These are phyloP conservation scores for Amanita inopinata DNA, from an alignment of 768 basidiomycete genomes.

Conservation along the genomic window DNA sequence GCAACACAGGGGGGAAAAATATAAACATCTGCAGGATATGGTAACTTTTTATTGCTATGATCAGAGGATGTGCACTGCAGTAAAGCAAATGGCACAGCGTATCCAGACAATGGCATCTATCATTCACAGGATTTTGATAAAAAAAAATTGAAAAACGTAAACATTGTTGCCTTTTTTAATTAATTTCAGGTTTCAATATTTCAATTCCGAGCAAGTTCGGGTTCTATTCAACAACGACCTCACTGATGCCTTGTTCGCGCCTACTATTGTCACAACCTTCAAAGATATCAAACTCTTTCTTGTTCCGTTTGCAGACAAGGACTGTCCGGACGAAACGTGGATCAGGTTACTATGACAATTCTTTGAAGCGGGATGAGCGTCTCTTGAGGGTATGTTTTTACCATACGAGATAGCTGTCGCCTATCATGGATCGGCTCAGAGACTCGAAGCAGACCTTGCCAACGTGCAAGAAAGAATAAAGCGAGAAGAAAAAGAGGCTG, in stretches of 20 bases:
- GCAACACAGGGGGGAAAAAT: no score
- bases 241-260: background rate
- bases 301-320: constrained; percentile 10
- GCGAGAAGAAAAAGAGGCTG: constrained; percentile 18
- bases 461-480: constrained; percentile 16
- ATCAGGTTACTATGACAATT: constrained; percentile 10
- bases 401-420: background rate
- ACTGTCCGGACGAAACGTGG: constrained; percentile 15
- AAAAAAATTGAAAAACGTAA: background rate
- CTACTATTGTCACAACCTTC: background rate
- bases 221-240: background rate
- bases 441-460: constrained; percentile 20
- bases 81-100: no score
- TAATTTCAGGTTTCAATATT: background rate
- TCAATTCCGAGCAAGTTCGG: background rate
- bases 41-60: no score
- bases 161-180: background rate
- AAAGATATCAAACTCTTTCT: background rate
- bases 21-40: no score
- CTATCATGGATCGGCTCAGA: constrained; percentile 13
- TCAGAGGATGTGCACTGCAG: no score
- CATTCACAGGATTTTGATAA: no score
- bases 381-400: constrained; percentile 16
- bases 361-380: constrained; percentile 17
- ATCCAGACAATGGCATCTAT: no score